Percentiles rank a stretch among this genome's conserved stretches.
These are phyloP conservation scores for Fusarium solani-melongenae DNA, from an alignment of 2,329 filamentous ascomycete genomes.

Conservation along the genomic window DNA sequence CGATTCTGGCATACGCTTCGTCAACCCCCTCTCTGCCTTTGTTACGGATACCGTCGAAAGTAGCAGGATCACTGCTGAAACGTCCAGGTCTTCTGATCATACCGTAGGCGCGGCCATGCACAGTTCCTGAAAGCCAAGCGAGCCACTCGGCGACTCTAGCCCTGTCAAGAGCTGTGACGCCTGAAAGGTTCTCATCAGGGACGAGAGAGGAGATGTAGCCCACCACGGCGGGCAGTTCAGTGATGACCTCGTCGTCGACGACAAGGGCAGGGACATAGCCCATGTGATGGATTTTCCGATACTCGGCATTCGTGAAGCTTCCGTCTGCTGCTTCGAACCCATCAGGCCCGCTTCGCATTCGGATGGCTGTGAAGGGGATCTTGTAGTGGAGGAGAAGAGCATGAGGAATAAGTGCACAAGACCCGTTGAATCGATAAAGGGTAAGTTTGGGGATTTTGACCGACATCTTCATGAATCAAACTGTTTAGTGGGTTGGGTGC, in stretches of 20 bases:
- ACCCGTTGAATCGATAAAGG: slow-evolving; percentile 45
- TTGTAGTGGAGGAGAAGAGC: slow-evolving; percentile 45
- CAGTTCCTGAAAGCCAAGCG: slow-evolving; percentile 46
- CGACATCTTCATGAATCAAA: fast-evolving
- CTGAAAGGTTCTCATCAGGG: slow-evolving; percentile 33
- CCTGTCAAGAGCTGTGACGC: slow-evolving; percentile 24
- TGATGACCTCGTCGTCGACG: slow-evolving; percentile 45
- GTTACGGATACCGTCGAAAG: background rate
- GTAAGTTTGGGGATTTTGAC: slow-evolving; percentile 35
- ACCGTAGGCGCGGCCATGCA: slow-evolving; percentile 46
- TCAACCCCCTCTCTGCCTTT: slow-evolving; percentile 5
- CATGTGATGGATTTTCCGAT: slow-evolving; percentile 44
- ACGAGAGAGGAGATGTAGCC: slow-evolving; percentile 46
- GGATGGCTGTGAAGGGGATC: slow-evolving; percentile 39
- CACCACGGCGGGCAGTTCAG: slow-evolving; percentile 48
- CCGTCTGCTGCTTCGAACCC: slow-evolving; percentile 45
- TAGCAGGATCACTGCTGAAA: slow-evolving; percentile 37
- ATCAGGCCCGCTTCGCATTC: slow-evolving; percentile 28
- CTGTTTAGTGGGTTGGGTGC: background rate
- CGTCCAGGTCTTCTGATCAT: slow-evolving; percentile 41
- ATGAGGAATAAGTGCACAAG: slow-evolving; percentile 46
- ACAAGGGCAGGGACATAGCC: slow-evolving; percentile 48
- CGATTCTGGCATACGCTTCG: slow-evolving; percentile 13
- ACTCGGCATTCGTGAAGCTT: slow-evolving; percentile 44
- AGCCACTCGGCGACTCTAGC: slow-evolving; percentile 48